Conservation (phyloP, 768 basidiomycete genomes). For the Pleurotus pulmonarius region DNA sequence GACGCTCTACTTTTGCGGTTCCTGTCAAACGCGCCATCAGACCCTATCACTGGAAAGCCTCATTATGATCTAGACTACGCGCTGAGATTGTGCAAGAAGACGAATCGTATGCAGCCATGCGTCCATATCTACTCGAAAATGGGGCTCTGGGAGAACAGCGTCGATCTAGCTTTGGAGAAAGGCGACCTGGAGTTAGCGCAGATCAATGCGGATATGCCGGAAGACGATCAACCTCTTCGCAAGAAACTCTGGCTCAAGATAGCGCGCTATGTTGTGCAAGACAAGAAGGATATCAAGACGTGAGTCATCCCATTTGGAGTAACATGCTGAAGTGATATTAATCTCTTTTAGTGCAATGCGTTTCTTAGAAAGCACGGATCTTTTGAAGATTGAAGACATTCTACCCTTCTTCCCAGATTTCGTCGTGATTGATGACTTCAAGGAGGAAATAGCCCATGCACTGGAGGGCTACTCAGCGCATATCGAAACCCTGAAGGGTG, state of each 20-base stretch:
- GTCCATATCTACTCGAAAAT: constrained; percentile 97
- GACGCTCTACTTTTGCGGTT: constrained; percentile 81
- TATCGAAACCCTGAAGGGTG: constrained; percentile 83
- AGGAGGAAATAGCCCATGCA: constrained; percentile 95
- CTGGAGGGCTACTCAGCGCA: constrained; percentile 91
- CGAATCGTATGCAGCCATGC: constrained; percentile 80
- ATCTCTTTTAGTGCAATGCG: constrained; percentile 76
- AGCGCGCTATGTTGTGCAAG: constrained; percentile 96
- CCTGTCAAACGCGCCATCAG: constrained; percentile 74
- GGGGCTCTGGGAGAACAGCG: constrained; percentile 95
- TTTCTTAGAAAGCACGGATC: constrained; percentile 90
- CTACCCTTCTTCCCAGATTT: constrained; percentile 99
- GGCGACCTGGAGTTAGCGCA: constrained; percentile 95
- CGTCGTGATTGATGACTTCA: constrained; percentile 98
- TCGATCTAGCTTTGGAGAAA: constrained; percentile 90
- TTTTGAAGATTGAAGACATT: constrained; percentile 98
- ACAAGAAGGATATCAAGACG: constrained; percentile 98
- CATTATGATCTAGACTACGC: constrained; percentile 99
- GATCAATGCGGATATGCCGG: constrained; percentile 92
- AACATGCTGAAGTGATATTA: constrained; percentile 4
- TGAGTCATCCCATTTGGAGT: constrained; percentile 37
- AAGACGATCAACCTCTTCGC: constrained; percentile 79
- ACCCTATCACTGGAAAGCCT: constrained; percentile 80
- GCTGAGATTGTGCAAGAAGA: constrained; percentile 82
- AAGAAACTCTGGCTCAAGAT: constrained; percentile 99